Percentiles rank a stretch among this genome's conserved stretches.
These are phyloP conservation scores for Phytopythium chamaehyphon DNA, from an alignment of 352 stramenopile genomes.

Conservation along the genomic window DNA sequence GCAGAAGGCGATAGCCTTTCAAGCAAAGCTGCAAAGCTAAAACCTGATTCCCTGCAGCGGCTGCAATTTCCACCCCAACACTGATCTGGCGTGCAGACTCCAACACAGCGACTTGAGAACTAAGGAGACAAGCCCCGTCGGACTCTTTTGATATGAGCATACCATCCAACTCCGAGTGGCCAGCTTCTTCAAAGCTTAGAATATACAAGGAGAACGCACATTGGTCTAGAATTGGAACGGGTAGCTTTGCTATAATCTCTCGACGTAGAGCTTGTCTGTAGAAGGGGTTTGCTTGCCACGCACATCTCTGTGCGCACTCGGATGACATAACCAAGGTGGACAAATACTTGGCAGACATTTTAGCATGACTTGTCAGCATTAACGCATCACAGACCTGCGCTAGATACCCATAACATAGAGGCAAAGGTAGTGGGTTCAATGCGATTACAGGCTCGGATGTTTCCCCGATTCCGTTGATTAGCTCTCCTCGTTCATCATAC, in stretches of 20 bases:
- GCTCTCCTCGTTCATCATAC: slow-evolving; percentile 54
- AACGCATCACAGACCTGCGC: slow-evolving; percentile 44
- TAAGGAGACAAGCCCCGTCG: slow-evolving; percentile 22
- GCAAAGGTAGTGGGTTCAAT: slow-evolving; percentile 58
- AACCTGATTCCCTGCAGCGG: slow-evolving; percentile 39
- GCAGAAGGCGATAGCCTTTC: slow-evolving; percentile 60
- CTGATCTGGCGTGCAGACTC: slow-evolving; percentile 44
- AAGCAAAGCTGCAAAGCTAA: slow-evolving; percentile 50
- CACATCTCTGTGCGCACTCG: slow-evolving; percentile 13
- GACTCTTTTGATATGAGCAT: slow-evolving; percentile 20
- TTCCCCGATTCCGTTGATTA: slow-evolving; percentile 67
- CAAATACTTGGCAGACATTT: slow-evolving; percentile 35
- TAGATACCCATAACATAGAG: slow-evolving; percentile 71
- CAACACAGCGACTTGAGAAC: slow-evolving; percentile 32
- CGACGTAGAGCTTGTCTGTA: slow-evolving; percentile 54
- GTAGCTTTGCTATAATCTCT: slow-evolving; percentile 38
- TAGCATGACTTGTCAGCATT: slow-evolving; percentile 21
- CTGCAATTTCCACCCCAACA: slow-evolving; percentile 64
- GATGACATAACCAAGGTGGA: slow-evolving; percentile 47
- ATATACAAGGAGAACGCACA: slow-evolving; percentile 51
- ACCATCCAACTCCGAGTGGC: slow-evolving; percentile 39
- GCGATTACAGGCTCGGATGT: slow-evolving; percentile 57
- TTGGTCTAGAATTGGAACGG: slow-evolving; percentile 47
- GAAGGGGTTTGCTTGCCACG: slow-evolving; percentile 59
- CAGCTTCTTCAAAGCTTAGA: slow-evolving; percentile 43